phyloP scores from a whole-genome alignment of 306 rosid genomes.

The Trifolium dubium region DNA sequence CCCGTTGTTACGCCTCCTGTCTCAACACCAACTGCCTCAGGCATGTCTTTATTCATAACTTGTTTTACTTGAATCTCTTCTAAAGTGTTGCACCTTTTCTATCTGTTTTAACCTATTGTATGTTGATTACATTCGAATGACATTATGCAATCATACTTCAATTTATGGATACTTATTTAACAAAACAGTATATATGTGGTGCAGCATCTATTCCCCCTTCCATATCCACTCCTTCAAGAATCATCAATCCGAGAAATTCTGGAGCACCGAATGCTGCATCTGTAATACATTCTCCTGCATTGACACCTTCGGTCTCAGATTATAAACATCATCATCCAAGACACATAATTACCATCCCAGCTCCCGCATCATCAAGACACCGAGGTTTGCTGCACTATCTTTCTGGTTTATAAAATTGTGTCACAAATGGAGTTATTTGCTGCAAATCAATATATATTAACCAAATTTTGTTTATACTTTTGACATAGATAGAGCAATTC shows the following conservation, averaged over 20 bases:
- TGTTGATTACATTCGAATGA: background rate
- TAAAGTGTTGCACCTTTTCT: background rate
- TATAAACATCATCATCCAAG: slow-evolving; percentile 48
- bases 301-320: slow-evolving; percentile 54
- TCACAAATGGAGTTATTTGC: slow-evolving; percentile 17
- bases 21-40: slow-evolving; percentile 55
- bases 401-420: slow-evolving; percentile 11
- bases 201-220: slow-evolving; percentile 64
- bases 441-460: slow-evolving; percentile 20
- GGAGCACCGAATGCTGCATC: slow-evolving; percentile 54
- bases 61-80: too few relatives aligned
- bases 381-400: slow-evolving; percentile 50
- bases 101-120: slow-evolving; percentile 4
- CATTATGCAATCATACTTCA: slow-evolving; percentile 8
- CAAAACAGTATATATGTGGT: slow-evolving; percentile 37
- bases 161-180: slow-evolving; percentile 25
- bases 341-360: slow-evolving; percentile 48
- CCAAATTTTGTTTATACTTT: slow-evolving; percentile 14
- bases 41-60: slow-evolving; percentile 22
- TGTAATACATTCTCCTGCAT: slow-evolving; percentile 52
- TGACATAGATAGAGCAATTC: slow-evolving; percentile 52
- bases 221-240: slow-evolving; percentile 51
- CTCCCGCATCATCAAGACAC: slow-evolving; percentile 51
- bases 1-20: slow-evolving; percentile 42
- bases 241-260: slow-evolving; percentile 33